A percentile compares a stretch with the other conserved stretches of the same genome.
phyloP scores from a whole-genome alignment of 2,329 filamentous ascomycete species.

The Monilinia fructigena region DNA sequence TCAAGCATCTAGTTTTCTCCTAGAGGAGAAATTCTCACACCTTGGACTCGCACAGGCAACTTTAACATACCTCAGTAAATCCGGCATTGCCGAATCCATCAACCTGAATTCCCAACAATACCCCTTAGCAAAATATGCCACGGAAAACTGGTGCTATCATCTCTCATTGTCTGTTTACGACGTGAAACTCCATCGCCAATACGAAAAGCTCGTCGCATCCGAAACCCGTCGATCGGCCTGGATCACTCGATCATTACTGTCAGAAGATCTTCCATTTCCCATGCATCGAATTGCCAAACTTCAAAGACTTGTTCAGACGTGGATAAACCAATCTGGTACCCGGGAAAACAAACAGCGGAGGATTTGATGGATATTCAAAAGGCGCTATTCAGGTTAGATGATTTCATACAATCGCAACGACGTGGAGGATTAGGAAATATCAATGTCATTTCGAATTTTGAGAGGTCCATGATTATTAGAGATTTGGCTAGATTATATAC shows the following conservation, averaged over 20 bases:
- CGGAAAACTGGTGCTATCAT: slow-evolving; percentile 22
- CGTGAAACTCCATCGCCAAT: slow-evolving; percentile 12
- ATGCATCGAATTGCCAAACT: slow-evolving; percentile 23
- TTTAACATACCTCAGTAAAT: slow-evolving; percentile 16
- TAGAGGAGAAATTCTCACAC: slow-evolving; percentile 13
- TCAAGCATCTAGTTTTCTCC: slow-evolving; percentile 14
- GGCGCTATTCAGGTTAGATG: slow-evolving; percentile 16
- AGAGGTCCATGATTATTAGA: slow-evolving; percentile 23
- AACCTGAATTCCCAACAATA: slow-evolving; percentile 8
- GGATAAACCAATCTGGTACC: slow-evolving; percentile 15
- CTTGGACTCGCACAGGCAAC: slow-evolving; percentile 14
- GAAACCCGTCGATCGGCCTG: slow-evolving; percentile 19
- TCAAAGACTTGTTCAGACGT: slow-evolving; percentile 19
- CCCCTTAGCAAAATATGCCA: slow-evolving; percentile 20
- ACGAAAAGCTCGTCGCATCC: slow-evolving; percentile 17
- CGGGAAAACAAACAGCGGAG: slow-evolving; percentile 16
- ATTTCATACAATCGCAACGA: slow-evolving; percentile 21
- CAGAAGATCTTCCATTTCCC: slow-evolving; percentile 19
- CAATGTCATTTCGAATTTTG: slow-evolving; percentile 20
- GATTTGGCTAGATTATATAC: slow-evolving; percentile 20
- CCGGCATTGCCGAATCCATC: slow-evolving; percentile 12
- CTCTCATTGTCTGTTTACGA: slow-evolving; percentile 18
- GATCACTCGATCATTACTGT: slow-evolving; percentile 21
- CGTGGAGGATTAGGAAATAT: slow-evolving; percentile 8
- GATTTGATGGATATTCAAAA: slow-evolving; percentile 23